Evolutionary conservation across 371 early-diverging fungal species (phyloP).

Genomic region (Circinella umbellata): DNA sequence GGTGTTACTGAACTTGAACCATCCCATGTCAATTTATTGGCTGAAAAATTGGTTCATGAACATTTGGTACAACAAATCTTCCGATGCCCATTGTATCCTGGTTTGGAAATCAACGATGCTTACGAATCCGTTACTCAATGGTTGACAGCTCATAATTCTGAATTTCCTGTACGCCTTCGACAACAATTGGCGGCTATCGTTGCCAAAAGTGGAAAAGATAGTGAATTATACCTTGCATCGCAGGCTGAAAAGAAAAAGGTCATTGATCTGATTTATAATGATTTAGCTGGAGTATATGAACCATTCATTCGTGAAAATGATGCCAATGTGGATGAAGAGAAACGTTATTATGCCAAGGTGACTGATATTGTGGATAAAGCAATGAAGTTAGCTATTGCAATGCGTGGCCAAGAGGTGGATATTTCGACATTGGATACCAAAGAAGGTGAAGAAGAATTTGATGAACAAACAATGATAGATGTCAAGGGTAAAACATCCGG

Average conservation of each 20-base stretch:
- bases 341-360: conserved; percentile 45
- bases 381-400: conserved; percentile 56
- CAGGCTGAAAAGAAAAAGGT: conserved; percentile 39
- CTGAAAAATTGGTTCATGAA: conserved; percentile 63
- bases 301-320: conserved; percentile 53
- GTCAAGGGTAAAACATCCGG: conserved; percentile 31
- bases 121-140: conserved; percentile 55
- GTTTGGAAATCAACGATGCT: conserved; percentile 58
- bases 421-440: conserved; percentile 51
- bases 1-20: conserved; percentile 42
- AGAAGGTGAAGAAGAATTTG: conserved; percentile 49
- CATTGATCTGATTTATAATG: conserved; percentile 44
- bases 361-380: conserved; percentile 61
- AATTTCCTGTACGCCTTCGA: conserved; percentile 56
- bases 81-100: conserved; percentile 55
- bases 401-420: conserved; percentile 61
- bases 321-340: conserved; percentile 24
- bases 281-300: conserved; percentile 47
- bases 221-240: conserved; percentile 49
- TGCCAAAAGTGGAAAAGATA: conserved; percentile 51
- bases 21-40: conserved; percentile 55
- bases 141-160: conserved; percentile 53
- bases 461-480: conserved; percentile 38
- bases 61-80: conserved; percentile 54
- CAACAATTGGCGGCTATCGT: conserved; percentile 65